Percentiles rank a stretch among this genome's conserved stretches.
Evolutionary conservation across 768 basidiomycete species (phyloP).

Genomic region (Mycena vitilis): DNA sequence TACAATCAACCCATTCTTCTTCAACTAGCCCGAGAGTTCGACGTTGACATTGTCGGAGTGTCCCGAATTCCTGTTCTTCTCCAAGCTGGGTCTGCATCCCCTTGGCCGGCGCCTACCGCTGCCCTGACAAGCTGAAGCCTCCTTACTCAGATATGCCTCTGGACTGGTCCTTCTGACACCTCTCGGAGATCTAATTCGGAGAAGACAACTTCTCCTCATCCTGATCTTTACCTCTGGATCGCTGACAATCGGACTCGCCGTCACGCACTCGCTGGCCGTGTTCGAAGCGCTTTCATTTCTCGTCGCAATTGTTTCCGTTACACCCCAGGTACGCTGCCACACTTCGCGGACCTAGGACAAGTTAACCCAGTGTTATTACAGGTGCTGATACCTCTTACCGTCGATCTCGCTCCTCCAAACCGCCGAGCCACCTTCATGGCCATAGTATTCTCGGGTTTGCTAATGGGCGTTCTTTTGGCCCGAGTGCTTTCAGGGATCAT

Average conservation of each 20-base stretch:
- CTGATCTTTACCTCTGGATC: constrained; percentile 53
- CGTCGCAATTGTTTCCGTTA: constrained; percentile 61
- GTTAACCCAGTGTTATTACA: too few relatives aligned
- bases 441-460: constrained; percentile 61
- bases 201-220: constrained; percentile 63
- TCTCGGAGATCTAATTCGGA: constrained; percentile 70
- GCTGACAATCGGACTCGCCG: constrained; percentile 63
- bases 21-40: constrained; percentile 46
- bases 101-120: background rate
- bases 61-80: constrained; percentile 56
- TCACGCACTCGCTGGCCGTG: constrained; percentile 56
- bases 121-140: background rate
- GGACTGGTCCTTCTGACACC: constrained; percentile 69
- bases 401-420: constrained; percentile 70
- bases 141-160: constrained; percentile 54
- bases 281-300: constrained; percentile 66
- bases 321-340: constrained; percentile 53
- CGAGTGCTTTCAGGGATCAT: constrained; percentile 69
- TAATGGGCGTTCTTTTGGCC: constrained; percentile 66
- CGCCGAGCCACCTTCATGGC: constrained; percentile 58
- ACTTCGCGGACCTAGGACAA: too few relatives aligned
- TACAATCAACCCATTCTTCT: constrained; percentile 67
- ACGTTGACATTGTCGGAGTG: constrained; percentile 28
- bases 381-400: constrained; percentile 52
- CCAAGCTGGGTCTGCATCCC: constrained; percentile 55